Evolutionary conservation across 768 basidiomycete genomes (phyloP).

Genomic region (Phlebiopsis flavidoalba): DNA sequence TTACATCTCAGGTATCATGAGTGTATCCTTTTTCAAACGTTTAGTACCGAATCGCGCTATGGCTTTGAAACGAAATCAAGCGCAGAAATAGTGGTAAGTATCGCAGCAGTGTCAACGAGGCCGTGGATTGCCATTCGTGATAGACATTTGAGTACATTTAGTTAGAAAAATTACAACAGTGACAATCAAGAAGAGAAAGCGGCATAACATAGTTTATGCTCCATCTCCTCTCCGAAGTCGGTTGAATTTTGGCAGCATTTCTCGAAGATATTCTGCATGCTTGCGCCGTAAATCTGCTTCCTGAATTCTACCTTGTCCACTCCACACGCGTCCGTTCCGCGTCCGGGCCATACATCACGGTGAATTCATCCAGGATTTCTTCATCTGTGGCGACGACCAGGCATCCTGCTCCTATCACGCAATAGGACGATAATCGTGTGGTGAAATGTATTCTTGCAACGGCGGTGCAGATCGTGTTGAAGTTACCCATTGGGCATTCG

Average conservation of each 20-base stretch:
- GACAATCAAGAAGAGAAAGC: background rate
- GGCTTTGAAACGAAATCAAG: no score
- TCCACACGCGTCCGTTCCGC: conserved; percentile 79
- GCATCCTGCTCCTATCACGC: conserved; percentile 78
- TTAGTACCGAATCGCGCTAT: no score
- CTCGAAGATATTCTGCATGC: conserved; percentile 86
- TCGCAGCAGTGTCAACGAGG: no score
- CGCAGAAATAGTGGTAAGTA: no score
- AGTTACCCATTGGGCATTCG: conserved; percentile 81
- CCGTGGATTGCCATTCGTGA: no score
- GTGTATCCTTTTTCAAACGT: no score
- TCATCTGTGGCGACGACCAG: conserved; percentile 75
- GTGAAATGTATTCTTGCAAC: conserved; percentile 81
- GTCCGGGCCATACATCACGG: conserved; percentile 74
- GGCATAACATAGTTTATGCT: conserved; percentile 3
- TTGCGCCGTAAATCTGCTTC: conserved; percentile 81
- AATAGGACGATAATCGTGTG: conserved; percentile 72
- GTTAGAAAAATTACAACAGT: no score
- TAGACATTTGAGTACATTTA: no score
- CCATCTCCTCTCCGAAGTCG: conserved; percentile 35
- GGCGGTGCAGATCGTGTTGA: conserved; percentile 85
- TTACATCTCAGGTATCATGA: background rate
- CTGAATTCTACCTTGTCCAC: conserved; percentile 77
- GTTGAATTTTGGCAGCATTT: conserved; percentile 91
- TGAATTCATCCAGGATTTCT: conserved; percentile 77